Percentiles rank a stretch among this genome's conserved stretches.
Evolutionary conservation across 2,329 filamentous ascomycete genomes (phyloP).

Genomic region (Trichoderma gracile): DNA sequence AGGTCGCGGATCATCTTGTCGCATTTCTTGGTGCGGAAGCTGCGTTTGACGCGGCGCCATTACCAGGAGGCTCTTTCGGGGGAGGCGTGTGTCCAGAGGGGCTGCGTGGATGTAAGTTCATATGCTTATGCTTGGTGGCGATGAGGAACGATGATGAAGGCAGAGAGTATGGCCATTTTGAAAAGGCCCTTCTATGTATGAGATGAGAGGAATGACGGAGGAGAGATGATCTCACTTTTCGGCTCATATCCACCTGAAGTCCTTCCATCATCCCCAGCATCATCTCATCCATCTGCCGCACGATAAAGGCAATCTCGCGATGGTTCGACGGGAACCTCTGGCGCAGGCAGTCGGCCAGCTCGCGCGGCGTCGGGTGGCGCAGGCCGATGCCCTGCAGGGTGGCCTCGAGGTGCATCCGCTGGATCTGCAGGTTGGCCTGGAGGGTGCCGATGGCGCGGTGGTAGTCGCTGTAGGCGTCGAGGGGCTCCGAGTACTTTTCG

Average conservation of each 20-base stretch:
- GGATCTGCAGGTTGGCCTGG: constrained; percentile 23
- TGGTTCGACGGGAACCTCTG: constrained; percentile 15
- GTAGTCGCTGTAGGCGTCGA: constrained; percentile 18
- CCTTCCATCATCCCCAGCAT: constrained; percentile 18
- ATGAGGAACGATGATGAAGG: neutral
- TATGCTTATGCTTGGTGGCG: neutral
- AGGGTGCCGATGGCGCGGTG: constrained; percentile 19
- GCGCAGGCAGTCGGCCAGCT: constrained; percentile 13
- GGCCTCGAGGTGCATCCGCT: constrained; percentile 22
- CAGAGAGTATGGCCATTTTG: neutral
- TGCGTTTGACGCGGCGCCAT: constrained; percentile 24
- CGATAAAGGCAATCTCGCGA: constrained; percentile 8
- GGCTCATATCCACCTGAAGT: constrained; percentile 8
- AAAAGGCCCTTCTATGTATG: too few relatives aligned
- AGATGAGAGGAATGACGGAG: neutral
- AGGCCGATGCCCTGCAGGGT: constrained; percentile 17
- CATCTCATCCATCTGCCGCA: constrained; percentile 18
- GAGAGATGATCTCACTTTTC: neutral
- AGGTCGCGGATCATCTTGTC: constrained; percentile 19
- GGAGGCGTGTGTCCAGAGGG: constrained; percentile 13
- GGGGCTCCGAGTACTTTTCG: constrained; percentile 21
- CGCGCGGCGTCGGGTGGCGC: constrained; percentile 15
- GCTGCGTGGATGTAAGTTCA: neutral
- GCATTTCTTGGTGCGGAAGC: constrained; percentile 18
- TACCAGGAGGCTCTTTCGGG: constrained; percentile 18